Conservation (phyloP, 306 rosid species). For the Vigna nakashimae region DNA sequence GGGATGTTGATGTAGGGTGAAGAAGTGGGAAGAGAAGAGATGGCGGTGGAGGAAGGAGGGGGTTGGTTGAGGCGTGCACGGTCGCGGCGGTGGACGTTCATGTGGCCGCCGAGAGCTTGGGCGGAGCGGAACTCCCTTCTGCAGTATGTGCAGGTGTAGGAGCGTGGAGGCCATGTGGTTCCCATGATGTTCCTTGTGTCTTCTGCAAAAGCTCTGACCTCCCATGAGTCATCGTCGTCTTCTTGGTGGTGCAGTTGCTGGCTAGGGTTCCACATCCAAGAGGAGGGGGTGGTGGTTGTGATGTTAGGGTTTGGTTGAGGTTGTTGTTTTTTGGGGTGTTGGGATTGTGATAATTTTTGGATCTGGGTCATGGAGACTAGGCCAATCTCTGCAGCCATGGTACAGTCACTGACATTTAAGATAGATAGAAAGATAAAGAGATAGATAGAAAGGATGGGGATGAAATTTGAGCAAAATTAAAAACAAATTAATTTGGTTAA, state of each 20-base stretch:
- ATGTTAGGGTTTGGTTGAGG: conserved; percentile 59
- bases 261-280: conserved; percentile 85
- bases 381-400: conserved; percentile 79
- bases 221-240: conserved; percentile 91
- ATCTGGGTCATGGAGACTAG: conserved; percentile 69
- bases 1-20: conserved; percentile 60
- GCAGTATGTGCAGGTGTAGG: conserved; percentile 88
- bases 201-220: conserved; percentile 87
- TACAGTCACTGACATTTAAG: conserved; percentile 67
- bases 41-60: conserved; percentile 16
- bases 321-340: conserved; percentile 45
- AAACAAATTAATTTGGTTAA: conserved; percentile 42
- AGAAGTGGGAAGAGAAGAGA: background rate
- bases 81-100: conserved; percentile 99
- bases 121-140: conserved; percentile 88
- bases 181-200: conserved; percentile 83
- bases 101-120: conserved; percentile 97
- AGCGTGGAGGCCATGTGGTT: conserved; percentile 95
- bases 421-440: conserved; percentile 40
- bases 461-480: conserved; percentile 30
- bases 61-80: conserved; percentile 86
- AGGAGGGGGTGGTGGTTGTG: background rate
- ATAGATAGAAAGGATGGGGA: conserved; percentile 42
- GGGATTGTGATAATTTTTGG: conserved; percentile 53
- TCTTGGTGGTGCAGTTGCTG: conserved; percentile 19